Base-by-base conservation (phyloP, 441 rosid species). In the Gossypium laxum region DNA sequence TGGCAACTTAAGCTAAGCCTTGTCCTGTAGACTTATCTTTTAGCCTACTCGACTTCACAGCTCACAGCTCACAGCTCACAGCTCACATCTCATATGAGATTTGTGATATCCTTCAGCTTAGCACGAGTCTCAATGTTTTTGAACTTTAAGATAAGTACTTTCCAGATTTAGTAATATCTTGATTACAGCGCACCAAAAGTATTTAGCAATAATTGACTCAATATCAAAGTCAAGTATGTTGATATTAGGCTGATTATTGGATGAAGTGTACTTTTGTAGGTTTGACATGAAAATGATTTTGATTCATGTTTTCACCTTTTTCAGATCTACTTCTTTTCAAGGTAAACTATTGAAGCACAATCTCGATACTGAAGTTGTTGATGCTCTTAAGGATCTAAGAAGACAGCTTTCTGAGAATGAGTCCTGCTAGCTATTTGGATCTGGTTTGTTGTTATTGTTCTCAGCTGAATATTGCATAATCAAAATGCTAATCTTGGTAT, bases 291-390 rank as follows among this genome's bases (percentile, higher is more conserved):
- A 66, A 47, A 12, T 5, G 12, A 38, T 63, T 57, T 50, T 47
- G 56, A 68, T 71, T 28, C 8, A 15, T 61, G n/a, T 60, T 54
- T 15, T 14, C 28, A 24, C 48, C 67, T 12, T 58, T 66, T 54
- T 30, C 85, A 88, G 97, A 78, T 68, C 87, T 2, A 82, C 79
- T 72, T 89, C 97, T 22, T 92, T 92, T 75, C 91, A 87, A 76
- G 93, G 96, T 69, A 88, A 77, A 82, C 74, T 88, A 78, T 75
- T 92, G 62, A 88, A 90, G 82, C 89, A 92, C 79, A 89, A 89
- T 83, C 93, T 90, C 73, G 88, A 90, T 77, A 76, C 91, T 17
- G 88, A 85, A 82, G 96, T 90, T 3, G 90, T 89, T 0, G 94
- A 83, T 76, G 96, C 96, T 58, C 89, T 90, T 17, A 86, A 84